A percentile compares a stretch with the other conserved stretches of the same genome.
Conservation (phyloP, 2,329 filamentous ascomycete genomes). For the Hypoxylon sp. region DNA sequence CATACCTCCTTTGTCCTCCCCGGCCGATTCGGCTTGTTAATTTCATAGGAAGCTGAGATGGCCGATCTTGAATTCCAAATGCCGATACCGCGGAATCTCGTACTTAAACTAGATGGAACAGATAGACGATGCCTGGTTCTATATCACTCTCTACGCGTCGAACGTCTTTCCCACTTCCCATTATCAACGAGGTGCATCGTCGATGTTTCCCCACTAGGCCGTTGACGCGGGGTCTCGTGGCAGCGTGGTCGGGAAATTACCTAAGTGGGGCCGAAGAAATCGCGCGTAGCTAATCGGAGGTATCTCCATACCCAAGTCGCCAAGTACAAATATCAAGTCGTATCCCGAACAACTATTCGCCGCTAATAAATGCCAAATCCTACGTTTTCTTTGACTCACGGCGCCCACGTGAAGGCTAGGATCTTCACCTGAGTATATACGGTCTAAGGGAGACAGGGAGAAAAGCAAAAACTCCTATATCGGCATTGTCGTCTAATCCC, state of each 20-base stretch:
- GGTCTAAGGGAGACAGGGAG: neutral
- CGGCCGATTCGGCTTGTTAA: slow-evolving; percentile 1
- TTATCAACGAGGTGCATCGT: slow-evolving; percentile 26
- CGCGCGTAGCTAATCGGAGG: slow-evolving; percentile 25
- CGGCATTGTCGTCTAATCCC: slow-evolving; percentile 10
- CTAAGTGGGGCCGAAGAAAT: slow-evolving; percentile 35
- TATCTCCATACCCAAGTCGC: slow-evolving; percentile 5
- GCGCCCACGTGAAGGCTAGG: slow-evolving; percentile 15
- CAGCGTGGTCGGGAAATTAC: slow-evolving; percentile 37
- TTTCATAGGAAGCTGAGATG: neutral
- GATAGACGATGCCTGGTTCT: neutral
- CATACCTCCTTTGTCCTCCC: neutral
- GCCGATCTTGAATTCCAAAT: slow-evolving; percentile 28
- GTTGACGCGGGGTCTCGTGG: slow-evolving; percentile 35
- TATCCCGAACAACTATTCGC: slow-evolving; percentile 7
- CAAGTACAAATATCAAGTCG: neutral
- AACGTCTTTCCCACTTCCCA: slow-evolving; percentile 13
- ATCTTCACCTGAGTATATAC: neutral
- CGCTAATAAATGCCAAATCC: slow-evolving; percentile 8
- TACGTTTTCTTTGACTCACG: slow-evolving; percentile 6
- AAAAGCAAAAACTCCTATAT: slow-evolving; percentile 25
- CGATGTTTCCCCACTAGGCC: slow-evolving; percentile 25
- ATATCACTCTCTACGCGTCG: neutral
- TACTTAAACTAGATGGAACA: slow-evolving; percentile 2
- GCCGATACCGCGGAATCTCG: slow-evolving; percentile 4